phyloP scores from a whole-genome alignment of 208 protist species.

The Entamoeba invadens region DNA sequence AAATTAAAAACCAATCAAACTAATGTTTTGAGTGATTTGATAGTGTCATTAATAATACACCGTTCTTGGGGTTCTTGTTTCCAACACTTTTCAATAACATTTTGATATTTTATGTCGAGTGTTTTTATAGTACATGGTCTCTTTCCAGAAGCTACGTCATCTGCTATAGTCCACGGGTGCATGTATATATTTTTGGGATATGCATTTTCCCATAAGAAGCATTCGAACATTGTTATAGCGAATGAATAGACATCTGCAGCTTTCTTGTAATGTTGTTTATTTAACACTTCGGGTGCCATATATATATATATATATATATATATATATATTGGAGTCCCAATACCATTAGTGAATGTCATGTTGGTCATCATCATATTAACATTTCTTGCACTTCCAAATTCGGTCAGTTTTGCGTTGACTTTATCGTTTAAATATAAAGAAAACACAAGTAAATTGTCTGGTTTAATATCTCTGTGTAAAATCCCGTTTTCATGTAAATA shows the following conservation, averaged over 20 bases:
- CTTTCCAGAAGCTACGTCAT: background rate
- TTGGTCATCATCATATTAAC: background rate
- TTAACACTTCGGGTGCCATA: conserved; percentile 40
- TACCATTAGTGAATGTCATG: background rate
- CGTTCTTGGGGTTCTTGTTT: background rate
- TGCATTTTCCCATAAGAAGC: conserved; percentile 25
- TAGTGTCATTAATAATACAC: background rate
- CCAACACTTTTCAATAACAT: background rate
- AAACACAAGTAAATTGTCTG: conserved; percentile 6
- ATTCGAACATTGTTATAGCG: conserved; percentile 39
- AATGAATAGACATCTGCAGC: conserved; percentile 44
- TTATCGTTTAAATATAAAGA: background rate
- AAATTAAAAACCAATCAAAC: too few species aligned
- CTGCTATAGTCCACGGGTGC: background rate
- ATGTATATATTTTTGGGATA: background rate
- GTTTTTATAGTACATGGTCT: background rate
- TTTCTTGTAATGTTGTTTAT: conserved; percentile 23
- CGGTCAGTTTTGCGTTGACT: conserved; percentile 7
- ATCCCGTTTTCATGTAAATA: background rate
- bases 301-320: too few species aligned
- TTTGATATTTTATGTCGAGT: background rate
- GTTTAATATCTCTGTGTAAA: conserved; percentile 15
- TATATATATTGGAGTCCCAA: conserved; percentile 24
- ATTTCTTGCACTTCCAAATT: conserved; percentile 9
- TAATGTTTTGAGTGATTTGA: background rate